Evolutionary conservation across 176 grass and related monocot genomes (phyloP).

Genomic region (Neostapfia colusana): DNA sequence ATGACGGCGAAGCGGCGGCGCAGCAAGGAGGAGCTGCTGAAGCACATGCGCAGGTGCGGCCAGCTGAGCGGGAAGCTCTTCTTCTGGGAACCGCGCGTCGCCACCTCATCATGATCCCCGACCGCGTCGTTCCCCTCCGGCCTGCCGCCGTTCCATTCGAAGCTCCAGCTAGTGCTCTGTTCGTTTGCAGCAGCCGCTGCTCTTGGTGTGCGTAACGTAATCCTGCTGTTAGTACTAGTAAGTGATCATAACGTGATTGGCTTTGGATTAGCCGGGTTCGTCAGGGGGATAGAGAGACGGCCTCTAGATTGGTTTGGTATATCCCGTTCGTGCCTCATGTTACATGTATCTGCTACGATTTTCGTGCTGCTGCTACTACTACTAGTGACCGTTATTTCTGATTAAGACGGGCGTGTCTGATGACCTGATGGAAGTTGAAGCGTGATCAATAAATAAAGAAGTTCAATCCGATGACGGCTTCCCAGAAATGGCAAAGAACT

Average conservation of each 20-base stretch:
- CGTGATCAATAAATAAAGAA: not conserved
- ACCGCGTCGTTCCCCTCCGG: not conserved
- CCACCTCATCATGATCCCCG: slow-evolving; percentile 56
- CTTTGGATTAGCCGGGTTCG: slow-evolving; percentile 18
- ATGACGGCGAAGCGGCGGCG: slow-evolving; percentile 65
- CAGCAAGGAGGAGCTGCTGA: slow-evolving; percentile 69
- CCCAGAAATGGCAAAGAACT: not conserved
- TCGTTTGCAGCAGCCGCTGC: slow-evolving; percentile 20
- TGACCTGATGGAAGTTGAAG: not conserved
- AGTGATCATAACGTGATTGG: slow-evolving; percentile 40
- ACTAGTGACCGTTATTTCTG: slow-evolving; percentile 26
- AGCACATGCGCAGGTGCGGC: slow-evolving; percentile 70
- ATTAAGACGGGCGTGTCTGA: slow-evolving; percentile 20
- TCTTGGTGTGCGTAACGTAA: slow-evolving; percentile 26
- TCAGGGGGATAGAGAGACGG: not conserved
- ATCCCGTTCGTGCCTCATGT: slow-evolving; percentile 19
- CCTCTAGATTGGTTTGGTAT: slow-evolving; percentile 36
- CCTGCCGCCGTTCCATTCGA: slow-evolving; percentile 8
- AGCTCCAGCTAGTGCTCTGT: slow-evolving; percentile 8
- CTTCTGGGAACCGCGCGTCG: slow-evolving; percentile 74
- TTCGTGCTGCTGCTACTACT: not conserved
- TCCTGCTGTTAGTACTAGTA: slow-evolving; percentile 13
- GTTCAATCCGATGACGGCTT: not conserved
- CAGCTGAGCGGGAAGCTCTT: slow-evolving; percentile 63
- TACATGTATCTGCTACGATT: slow-evolving; percentile 39